phyloP scores from a whole-genome alignment of 768 basidiomycete species.

The Boletus reticulatus region DNA sequence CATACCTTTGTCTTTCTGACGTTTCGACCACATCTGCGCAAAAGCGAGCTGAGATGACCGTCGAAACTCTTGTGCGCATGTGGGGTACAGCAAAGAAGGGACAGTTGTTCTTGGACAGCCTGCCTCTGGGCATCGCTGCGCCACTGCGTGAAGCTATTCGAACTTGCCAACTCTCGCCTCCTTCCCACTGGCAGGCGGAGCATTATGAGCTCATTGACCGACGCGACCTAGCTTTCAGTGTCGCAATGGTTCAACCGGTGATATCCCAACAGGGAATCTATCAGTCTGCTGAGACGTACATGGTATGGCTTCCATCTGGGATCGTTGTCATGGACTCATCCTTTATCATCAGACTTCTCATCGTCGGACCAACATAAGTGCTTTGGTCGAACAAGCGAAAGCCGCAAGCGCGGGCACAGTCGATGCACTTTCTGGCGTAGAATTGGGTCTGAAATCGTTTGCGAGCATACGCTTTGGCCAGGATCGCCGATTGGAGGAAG shows the following conservation, averaged over 20 bases:
- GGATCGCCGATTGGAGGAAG: conserved; percentile 88
- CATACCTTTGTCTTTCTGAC: conserved; percentile 63
- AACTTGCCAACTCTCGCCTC: conserved; percentile 77
- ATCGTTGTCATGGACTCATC: conserved; percentile 8
- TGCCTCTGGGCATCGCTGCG: conserved; percentile 70
- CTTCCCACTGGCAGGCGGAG: conserved; percentile 62
- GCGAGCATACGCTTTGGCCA: conserved; percentile 85
- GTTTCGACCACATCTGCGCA: conserved; percentile 46
- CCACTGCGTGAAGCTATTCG: conserved; percentile 86
- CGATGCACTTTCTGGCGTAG: conserved; percentile 64
- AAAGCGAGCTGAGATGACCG: conserved; percentile 65
- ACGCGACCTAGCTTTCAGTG: conserved; percentile 32
- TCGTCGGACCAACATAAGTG: conserved; percentile 49
- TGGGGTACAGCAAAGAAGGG: conserved; percentile 40
- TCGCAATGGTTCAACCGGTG: conserved; percentile 30
- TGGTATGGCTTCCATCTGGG: conserved; percentile 14
- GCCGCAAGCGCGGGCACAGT: conserved; percentile 52
- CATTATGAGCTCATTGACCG: conserved; percentile 34
- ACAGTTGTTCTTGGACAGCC: conserved; percentile 45
- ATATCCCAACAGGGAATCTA: conserved; percentile 28
- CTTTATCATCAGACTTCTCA: conserved; percentile 43
- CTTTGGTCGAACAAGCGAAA: conserved; percentile 50
- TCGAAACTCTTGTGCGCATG: conserved; percentile 51
- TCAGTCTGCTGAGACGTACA: conserved; percentile 33
- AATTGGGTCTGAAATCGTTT: conserved; percentile 69